Evolutionary conservation across 495 filamentous ascomycete species (phyloP).

Genomic region (Astrothelium subdiscretum): DNA sequence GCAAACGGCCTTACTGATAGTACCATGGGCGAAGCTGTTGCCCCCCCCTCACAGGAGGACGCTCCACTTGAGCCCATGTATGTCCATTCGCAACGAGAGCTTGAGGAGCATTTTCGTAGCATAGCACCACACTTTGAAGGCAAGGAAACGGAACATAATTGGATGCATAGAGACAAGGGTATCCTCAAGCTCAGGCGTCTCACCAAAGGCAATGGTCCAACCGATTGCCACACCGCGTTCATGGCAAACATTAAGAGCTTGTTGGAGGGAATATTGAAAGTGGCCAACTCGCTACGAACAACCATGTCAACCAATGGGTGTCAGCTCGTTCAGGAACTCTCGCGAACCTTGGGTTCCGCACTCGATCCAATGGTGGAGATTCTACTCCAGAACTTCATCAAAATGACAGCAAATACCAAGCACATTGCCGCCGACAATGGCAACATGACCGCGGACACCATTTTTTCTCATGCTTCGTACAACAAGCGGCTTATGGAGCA

Average conservation of each 20-base stretch:
- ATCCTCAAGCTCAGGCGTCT: conserved; percentile 63
- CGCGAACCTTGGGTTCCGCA: conserved; percentile 57
- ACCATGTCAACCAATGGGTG: conserved; percentile 80
- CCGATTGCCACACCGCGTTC: conserved; percentile 60
- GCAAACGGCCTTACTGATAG: conserved; percentile 23
- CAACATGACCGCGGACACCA: conserved; percentile 59
- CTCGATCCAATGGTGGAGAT: conserved; percentile 87
- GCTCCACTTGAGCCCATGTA: conserved; percentile 68
- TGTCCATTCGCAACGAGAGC: conserved; percentile 66
- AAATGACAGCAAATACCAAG: conserved; percentile 75
- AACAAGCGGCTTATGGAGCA: conserved; percentile 72
- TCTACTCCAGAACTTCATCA: conserved; percentile 77
- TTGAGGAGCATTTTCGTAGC: conserved; percentile 70
- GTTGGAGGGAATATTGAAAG: conserved; percentile 84
- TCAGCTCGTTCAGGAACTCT: conserved; percentile 75
- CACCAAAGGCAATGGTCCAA: conserved; percentile 70
- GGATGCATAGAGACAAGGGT: conserved; percentile 72
- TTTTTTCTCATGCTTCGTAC: conserved; percentile 69
- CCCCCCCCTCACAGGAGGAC: conserved; percentile 34
- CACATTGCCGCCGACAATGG: conserved; percentile 77
- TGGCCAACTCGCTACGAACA: conserved; percentile 73
- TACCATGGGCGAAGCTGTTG: conserved; percentile 19
- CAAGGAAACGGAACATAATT: conserved; percentile 82
- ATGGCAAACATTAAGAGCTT: conserved; percentile 56
- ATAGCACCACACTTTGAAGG: conserved; percentile 81